A percentile compares a stretch with the other conserved stretches of the same genome.
phyloP scores from a whole-genome alignment of 108 stramenopile genomes.

The Skeletonema grethae region DNA sequence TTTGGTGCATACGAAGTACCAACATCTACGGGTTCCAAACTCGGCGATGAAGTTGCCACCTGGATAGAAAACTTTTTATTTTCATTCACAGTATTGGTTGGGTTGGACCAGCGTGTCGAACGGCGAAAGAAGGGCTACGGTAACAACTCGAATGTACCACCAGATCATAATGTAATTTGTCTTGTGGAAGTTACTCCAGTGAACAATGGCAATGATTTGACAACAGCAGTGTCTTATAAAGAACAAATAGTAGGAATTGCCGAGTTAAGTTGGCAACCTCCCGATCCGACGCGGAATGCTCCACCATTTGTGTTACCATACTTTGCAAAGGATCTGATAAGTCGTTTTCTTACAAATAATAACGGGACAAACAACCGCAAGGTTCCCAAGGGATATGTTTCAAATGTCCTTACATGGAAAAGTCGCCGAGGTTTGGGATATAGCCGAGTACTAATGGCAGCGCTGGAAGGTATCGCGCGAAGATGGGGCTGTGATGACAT shows the following conservation, averaged over 20 bases:
- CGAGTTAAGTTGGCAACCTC: conserved; percentile 69
- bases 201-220: neutral
- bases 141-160: neutral
- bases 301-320: conserved; percentile 63
- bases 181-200: conserved; percentile 33
- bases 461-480: conserved; percentile 65
- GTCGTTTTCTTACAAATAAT: conserved; percentile 28
- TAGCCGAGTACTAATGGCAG: conserved; percentile 61
- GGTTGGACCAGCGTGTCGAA: conserved; percentile 37
- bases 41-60: conserved; percentile 27
- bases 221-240: neutral
- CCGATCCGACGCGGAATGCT: conserved; percentile 59
- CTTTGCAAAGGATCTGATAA: conserved; percentile 41
- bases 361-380: neutral
- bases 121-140: conserved; percentile 41
- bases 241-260: conserved; percentile 66
- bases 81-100: conserved; percentile 43
- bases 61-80: conserved; percentile 40
- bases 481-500: conserved; percentile 60
- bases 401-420: conserved; percentile 62
- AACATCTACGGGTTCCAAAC: conserved; percentile 2
- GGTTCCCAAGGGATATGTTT: conserved; percentile 53
- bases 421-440: conserved; percentile 62
- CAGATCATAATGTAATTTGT: conserved; percentile 48
- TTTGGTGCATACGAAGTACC: conserved; percentile 24